Percentiles rank a stretch among this genome's conserved stretches.
Evolutionary conservation across 495 filamentous ascomycete genomes (phyloP).

Genomic region (Xylaria intraflava): DNA sequence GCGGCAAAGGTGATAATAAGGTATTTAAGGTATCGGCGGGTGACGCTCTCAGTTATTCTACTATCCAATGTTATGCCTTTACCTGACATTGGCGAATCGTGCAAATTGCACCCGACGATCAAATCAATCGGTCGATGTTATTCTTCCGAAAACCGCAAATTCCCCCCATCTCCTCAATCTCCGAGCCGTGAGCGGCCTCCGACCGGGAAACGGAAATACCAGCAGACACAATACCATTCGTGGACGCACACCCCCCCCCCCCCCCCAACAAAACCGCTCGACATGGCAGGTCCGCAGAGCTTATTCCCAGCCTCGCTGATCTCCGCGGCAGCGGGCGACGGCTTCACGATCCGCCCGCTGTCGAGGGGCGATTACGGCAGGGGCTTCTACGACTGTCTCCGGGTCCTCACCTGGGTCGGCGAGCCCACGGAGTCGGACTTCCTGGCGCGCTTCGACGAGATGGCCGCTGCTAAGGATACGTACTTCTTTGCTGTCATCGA

Average conservation of each 20-base stretch:
- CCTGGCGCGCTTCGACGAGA: slow-evolving; percentile 71
- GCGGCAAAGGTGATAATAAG: too few species aligned
- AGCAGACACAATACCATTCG: too few species aligned
- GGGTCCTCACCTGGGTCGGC: slow-evolving; percentile 75
- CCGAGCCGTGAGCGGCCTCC: too few species aligned
- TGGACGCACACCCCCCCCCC: too few species aligned
- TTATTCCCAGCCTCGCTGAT: slow-evolving; percentile 68
- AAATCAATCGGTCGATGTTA: too few species aligned
- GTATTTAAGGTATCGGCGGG: too few species aligned
- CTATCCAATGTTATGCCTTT: neutral
- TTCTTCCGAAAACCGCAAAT: too few species aligned
- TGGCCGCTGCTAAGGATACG: slow-evolving; percentile 58
- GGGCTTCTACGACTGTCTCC: slow-evolving; percentile 72
- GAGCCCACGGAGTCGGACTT: slow-evolving; percentile 65
- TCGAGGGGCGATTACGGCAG: slow-evolving; percentile 61
- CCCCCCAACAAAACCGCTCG: too few species aligned
- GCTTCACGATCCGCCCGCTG: slow-evolving; percentile 70
- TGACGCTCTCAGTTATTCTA: neutral
- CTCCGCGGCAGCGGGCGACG: slow-evolving; percentile 54
- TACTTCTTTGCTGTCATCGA: slow-evolving; percentile 75
- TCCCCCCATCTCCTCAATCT: too few species aligned
- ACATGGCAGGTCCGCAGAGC: slow-evolving; percentile 1
- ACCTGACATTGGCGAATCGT: too few species aligned
- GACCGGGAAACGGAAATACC: too few species aligned
- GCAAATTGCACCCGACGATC: too few species aligned